Percentiles rank a stretch among this genome's conserved stretches.
Conservation (phyloP, 108 stramenopile genomes). For the Aureococcus anophagefferens region DNA sequence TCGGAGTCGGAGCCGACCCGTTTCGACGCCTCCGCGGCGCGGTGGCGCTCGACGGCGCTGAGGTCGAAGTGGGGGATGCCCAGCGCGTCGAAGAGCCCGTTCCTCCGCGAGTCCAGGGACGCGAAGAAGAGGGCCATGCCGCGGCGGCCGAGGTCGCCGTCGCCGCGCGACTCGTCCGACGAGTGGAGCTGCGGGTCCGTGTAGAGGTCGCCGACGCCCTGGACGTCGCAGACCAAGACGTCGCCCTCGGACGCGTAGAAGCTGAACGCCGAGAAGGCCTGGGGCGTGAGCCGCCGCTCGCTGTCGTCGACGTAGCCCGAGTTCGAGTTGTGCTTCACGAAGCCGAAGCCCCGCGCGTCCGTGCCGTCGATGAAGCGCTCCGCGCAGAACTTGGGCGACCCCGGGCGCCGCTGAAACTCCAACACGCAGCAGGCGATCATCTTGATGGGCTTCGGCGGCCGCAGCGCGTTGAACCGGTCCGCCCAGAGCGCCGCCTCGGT, state of each 20-base stretch:
- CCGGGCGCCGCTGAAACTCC: conserved; percentile 56
- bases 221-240: conserved; percentile 71
- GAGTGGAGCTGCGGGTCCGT: conserved; percentile 70
- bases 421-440: conserved; percentile 66
- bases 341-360: conserved; percentile 57
- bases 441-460: conserved; percentile 58
- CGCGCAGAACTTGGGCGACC: conserved; percentile 59
- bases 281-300: conserved; percentile 58
- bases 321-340: conserved; percentile 73
- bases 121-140: conserved; percentile 75
- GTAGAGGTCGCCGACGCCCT: conserved; percentile 73
- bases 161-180: conserved; percentile 61
- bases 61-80: conserved; percentile 66
- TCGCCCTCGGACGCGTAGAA: conserved; percentile 64
- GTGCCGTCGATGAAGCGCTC: conserved; percentile 66
- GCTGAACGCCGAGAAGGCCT: conserved; percentile 59
- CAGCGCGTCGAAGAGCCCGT: conserved; percentile 31
- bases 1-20: too few relatives aligned
- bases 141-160: conserved; percentile 65
- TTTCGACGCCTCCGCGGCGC: too few relatives aligned
- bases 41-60: conserved; percentile 8
- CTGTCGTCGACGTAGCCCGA: conserved; percentile 63
- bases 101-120: conserved; percentile 48
- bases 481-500: conserved; percentile 68
- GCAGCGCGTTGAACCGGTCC: conserved; percentile 45